These are phyloP conservation scores for Oryza glaberrima DNA, from an alignment of 176 grass and related monocot species.

Conservation along the genomic window DNA sequence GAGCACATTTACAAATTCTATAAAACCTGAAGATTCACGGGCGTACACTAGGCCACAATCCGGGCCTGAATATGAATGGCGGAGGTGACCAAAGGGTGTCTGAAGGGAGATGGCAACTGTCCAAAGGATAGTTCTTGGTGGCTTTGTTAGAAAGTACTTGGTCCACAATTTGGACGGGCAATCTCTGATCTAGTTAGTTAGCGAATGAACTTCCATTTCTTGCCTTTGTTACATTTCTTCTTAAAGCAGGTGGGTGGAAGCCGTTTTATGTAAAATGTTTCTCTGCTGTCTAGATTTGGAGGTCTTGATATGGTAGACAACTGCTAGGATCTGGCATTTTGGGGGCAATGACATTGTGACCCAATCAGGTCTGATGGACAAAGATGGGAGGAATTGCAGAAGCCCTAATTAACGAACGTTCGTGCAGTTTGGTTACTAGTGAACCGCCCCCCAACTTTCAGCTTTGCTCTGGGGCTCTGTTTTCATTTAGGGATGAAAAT, in stretches of 20 bases:
- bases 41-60: constrained; percentile 46
- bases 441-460: no score
- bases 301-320: background rate
- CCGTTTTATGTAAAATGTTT: background rate
- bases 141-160: constrained; percentile 12
- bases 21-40: constrained; percentile 60
- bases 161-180: constrained; percentile 12
- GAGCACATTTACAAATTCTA: constrained; percentile 76
- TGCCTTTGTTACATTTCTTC: background rate
- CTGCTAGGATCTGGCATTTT: background rate
- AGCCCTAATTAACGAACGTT: no score
- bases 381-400: no score
- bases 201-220: constrained; percentile 7
- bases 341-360: no score
- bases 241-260: constrained; percentile 4
- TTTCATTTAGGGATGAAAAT: no score
- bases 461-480: no score
- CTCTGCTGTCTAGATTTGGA: background rate
- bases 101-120: background rate
- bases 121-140: background rate
- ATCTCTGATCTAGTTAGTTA: constrained; percentile 12
- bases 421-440: no score
- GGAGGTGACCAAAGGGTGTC: constrained; percentile 33
- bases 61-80: constrained; percentile 72
- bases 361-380: background rate